phyloP scores from a whole-genome alignment of 164 flowering plant species.

The Amborella trichopoda region DNA sequence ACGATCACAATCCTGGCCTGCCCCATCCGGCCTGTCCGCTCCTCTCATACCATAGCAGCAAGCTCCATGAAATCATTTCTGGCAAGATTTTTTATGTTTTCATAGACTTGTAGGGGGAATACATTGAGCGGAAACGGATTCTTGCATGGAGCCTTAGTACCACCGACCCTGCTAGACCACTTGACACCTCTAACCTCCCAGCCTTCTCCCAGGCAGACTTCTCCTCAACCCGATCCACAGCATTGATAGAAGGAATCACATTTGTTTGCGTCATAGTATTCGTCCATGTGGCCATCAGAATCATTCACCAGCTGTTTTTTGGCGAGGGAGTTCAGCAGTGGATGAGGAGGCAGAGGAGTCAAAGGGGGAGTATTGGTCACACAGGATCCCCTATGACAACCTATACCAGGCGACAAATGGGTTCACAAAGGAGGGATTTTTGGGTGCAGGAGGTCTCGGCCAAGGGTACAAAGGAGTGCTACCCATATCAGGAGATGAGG shows the following conservation, averaged over 20 bases:
- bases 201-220: constrained; percentile 23
- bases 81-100: constrained; percentile 67
- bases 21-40: constrained; percentile 34
- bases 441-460: constrained; percentile 73
- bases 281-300: constrained; percentile 7
- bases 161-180: constrained; percentile 34
- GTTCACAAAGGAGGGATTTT: constrained; percentile 29
- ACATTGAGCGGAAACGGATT: constrained; percentile 57
- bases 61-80: constrained; percentile 32
- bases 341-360: constrained; percentile 40
- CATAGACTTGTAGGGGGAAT: constrained; percentile 41
- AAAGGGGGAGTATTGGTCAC: constrained; percentile 66
- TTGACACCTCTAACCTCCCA: constrained; percentile 42
- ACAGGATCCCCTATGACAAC: constrained; percentile 47
- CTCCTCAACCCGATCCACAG: constrained; percentile 21
- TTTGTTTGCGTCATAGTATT: constrained; percentile 20
- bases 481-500: constrained; percentile 16
- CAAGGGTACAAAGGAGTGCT: constrained; percentile 46
- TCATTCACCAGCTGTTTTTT: constrained; percentile 14
- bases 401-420: constrained; percentile 34
- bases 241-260: constrained; percentile 41
- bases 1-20: constrained; percentile 40
- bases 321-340: constrained; percentile 21
- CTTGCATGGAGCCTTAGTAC: constrained; percentile 77
- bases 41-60: constrained; percentile 23